Evolutionary conservation across 192 early-diverging fungal species (phyloP).

Genomic region (Geranomyces michiganensis): DNA sequence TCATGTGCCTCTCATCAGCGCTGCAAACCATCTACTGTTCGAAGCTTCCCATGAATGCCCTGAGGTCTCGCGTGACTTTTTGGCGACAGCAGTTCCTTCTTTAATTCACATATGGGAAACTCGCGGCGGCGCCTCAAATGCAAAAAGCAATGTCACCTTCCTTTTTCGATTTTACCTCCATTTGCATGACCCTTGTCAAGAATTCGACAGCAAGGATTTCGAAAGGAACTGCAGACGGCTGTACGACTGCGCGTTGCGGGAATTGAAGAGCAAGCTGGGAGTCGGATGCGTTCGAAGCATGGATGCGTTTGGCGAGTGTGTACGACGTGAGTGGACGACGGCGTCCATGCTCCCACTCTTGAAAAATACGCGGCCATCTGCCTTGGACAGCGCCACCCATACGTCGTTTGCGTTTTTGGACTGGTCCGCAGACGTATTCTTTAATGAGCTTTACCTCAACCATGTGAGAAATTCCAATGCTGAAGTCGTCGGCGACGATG

Average conservation of each 20-base stretch:
- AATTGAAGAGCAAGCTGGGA: conserved; percentile 17
- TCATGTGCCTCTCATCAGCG: conserved; percentile 23
- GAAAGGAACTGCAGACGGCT: not conserved
- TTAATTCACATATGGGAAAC: conserved; percentile 26
- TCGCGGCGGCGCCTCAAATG: not conserved
- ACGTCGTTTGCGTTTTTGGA: conserved; percentile 15
- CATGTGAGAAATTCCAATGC: not conserved
- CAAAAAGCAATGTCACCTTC: conserved; percentile 3
- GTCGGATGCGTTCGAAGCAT: conserved; percentile 7
- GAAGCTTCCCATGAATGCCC: conserved; percentile 10
- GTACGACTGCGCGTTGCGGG: conserved; percentile 15
- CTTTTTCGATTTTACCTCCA: conserved; percentile 28
- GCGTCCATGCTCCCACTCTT: not conserved
- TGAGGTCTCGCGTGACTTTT: not conserved
- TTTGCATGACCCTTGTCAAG: not conserved
- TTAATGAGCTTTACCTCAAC: not conserved
- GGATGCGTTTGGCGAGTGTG: not conserved
- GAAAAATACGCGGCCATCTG: not conserved
- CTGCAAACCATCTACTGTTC: conserved; percentile 28
- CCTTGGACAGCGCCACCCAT: conserved; percentile 2
- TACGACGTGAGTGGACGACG: not conserved
- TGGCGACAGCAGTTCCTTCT: conserved; percentile 5
- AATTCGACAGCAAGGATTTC: not conserved
- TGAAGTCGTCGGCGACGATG: not conserved
- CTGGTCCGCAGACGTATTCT: conserved; percentile 11